A percentile compares a stretch with the other conserved stretches of the same genome.
These are phyloP conservation scores for Hevea brasiliensis DNA, from an alignment of 345 rosid species.

Conservation along the genomic window DNA sequence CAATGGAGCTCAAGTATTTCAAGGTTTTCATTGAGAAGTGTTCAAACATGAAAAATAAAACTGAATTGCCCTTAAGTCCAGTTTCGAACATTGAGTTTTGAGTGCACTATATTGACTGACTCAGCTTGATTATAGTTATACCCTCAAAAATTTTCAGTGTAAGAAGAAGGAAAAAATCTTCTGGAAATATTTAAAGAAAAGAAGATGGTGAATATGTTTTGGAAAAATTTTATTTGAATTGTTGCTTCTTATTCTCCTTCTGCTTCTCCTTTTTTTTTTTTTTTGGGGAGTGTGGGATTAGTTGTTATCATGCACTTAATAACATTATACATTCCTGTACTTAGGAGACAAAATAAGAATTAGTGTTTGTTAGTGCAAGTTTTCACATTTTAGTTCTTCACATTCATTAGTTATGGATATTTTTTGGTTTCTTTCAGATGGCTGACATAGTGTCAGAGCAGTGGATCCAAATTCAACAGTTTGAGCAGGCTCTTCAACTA, in stretches of 20 bases:
- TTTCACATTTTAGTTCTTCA: background rate
- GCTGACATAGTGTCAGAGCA: conserved; percentile 54
- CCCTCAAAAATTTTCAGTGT: background rate
- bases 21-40: no score
- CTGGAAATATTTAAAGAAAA: background rate
- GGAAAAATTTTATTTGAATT: background rate
- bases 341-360: background rate
- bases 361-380: background rate
- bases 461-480: conserved; percentile 72
- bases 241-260: no score
- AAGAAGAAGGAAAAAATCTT: background rate
- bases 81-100: no score
- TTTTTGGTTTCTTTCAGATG: conserved; percentile 38
- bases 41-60: no score
- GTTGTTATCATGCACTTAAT: background rate
- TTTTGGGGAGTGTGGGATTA: background rate
- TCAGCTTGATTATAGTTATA: no score
- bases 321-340: background rate
- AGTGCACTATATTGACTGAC: no score
- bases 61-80: no score
- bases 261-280: background rate
- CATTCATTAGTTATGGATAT: conserved; percentile 9
- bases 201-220: background rate
- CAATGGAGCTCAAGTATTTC: no score
- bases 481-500: conserved; percentile 64